These are phyloP conservation scores for Globisporangium paroecandrum DNA, from an alignment of 352 stramenopile species.

Conservation along the genomic window DNA sequence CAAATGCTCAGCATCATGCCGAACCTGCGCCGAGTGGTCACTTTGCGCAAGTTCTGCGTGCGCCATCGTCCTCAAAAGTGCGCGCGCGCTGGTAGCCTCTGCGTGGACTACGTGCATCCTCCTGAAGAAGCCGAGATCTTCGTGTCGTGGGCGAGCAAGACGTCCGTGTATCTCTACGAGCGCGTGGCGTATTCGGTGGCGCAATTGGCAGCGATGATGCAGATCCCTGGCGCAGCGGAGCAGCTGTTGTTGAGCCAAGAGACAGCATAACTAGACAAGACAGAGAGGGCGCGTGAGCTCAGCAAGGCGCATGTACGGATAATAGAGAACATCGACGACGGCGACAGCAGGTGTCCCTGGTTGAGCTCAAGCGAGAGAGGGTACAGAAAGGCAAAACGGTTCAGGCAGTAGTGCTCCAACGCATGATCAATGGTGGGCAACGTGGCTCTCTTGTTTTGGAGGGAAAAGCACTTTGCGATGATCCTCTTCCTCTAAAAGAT, in stretches of 20 bases:
- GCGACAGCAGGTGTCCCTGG: not conserved
- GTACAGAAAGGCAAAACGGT: not conserved
- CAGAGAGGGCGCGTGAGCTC: not conserved
- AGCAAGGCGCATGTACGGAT: not conserved
- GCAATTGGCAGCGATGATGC: conserved; percentile 36
- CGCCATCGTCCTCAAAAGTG: conserved; percentile 70
- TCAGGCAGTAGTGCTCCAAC: not conserved
- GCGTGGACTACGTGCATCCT: conserved; percentile 68
- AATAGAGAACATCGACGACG: not conserved
- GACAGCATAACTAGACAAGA: not conserved
- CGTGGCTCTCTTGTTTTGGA: not conserved
- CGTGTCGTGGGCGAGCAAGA: conserved; percentile 80
- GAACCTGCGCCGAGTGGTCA: conserved; percentile 65
- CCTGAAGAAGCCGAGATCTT: conserved; percentile 62
- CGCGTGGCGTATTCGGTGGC: conserved; percentile 41
- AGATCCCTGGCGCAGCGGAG: conserved; percentile 1
- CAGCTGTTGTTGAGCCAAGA: conserved; percentile 3
- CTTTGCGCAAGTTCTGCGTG: conserved; percentile 77
- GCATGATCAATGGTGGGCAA: conserved; percentile 1
- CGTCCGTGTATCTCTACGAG: conserved; percentile 74
- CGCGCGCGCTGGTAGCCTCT: conserved; percentile 45
- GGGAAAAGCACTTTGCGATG: not conserved
- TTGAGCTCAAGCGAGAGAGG: not conserved
- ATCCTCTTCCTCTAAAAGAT: not conserved
- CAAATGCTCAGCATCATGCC: conserved; percentile 57